phyloP scores from a whole-genome alignment of 495 filamentous ascomycete species.

The Lophiotrema nucula region DNA sequence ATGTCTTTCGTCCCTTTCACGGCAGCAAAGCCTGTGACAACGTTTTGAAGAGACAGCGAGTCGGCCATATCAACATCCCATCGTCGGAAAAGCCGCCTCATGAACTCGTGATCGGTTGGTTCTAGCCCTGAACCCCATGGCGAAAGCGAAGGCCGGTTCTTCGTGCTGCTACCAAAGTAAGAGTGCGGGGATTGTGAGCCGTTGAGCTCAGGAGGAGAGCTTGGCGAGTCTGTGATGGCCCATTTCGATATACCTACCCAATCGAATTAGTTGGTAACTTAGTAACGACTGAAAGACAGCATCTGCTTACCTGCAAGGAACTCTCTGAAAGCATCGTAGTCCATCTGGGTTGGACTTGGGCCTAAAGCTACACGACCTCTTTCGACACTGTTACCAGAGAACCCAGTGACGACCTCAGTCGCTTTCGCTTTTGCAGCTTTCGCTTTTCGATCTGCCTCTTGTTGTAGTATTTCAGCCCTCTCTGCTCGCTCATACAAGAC shows the following conservation, averaged over 20 bases:
- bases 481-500: slow-evolving; percentile 88
- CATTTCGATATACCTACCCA: slow-evolving; percentile 71
- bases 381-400: slow-evolving; percentile 54
- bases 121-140: slow-evolving; percentile 76
- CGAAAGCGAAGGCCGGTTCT: slow-evolving; percentile 53
- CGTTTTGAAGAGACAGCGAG: slow-evolving; percentile 80
- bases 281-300: background rate
- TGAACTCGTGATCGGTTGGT: slow-evolving; percentile 93
- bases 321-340: slow-evolving; percentile 92
- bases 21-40: slow-evolving; percentile 83
- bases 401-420: slow-evolving; percentile 48
- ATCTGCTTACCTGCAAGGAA: slow-evolving; percentile 65
- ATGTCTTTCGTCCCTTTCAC: slow-evolving; percentile 92
- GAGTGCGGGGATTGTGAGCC: slow-evolving; percentile 52
- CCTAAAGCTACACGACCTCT: slow-evolving; percentile 86
- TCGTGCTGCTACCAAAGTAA: slow-evolving; percentile 57
- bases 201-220: slow-evolving; percentile 55
- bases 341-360: slow-evolving; percentile 85
- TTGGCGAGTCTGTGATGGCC: slow-evolving; percentile 80
- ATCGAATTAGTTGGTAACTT: background rate
- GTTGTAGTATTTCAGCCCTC: slow-evolving; percentile 70
- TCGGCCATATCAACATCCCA: slow-evolving; percentile 79
- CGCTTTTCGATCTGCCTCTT: slow-evolving; percentile 65
- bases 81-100: slow-evolving; percentile 79
- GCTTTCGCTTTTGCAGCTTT: slow-evolving; percentile 59